Base-by-base conservation (phyloP, 73 alveolate species). In the Tetrahymena elliotti region DNA sequence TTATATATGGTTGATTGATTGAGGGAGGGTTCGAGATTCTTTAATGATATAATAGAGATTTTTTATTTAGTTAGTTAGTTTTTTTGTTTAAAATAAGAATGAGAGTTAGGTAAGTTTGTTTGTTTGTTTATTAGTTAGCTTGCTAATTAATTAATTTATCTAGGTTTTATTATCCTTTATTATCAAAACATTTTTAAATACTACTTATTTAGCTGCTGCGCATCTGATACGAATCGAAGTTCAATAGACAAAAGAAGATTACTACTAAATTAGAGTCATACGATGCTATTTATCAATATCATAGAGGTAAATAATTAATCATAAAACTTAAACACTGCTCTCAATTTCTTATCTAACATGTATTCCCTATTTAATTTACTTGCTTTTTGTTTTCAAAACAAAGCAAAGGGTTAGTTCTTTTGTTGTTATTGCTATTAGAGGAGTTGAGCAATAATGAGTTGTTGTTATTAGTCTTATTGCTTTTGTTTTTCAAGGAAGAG, bases 381-480 rank as follows among this genome's bases (percentile, higher is more conserved):
- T 68, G 5, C 83, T 18, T 22, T 52, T 68, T 68, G 36, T 18
- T 31, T 31, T 68, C 88, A 68, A 68, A 68, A 68, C n/a, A 68
- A 68, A 18, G 37, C 88, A 68, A 68, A 68, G n/a, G 88, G 20
- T 68, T n/a, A 31, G 88, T 31, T 68, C 88, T 68, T 68, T 84
- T 84, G 94, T 84, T 84, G 94, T 33, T 84, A 40, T 84, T 84
- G 94, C n/a, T n/a, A n/a, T 84, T 84, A 35, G 20, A 38, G 95
- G 31, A 47, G 84, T 37, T 93, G 95, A 35, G 82, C 93, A 35
- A 47, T 53, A 7, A 47, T 52, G 40, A 47, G 95, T 37, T 93
- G 93, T 37, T 93, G 95, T 20, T 88, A 53, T 33, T 93, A 24
- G 40, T 93, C 93, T 37, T 93, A 54, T 37, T 93, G 95, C 40